Evolutionary conservation across 2,329 filamentous ascomycete genomes (phyloP), one percentile per base, ranked within the genome.

Genomic region (Fusarium penzigii): DNA sequence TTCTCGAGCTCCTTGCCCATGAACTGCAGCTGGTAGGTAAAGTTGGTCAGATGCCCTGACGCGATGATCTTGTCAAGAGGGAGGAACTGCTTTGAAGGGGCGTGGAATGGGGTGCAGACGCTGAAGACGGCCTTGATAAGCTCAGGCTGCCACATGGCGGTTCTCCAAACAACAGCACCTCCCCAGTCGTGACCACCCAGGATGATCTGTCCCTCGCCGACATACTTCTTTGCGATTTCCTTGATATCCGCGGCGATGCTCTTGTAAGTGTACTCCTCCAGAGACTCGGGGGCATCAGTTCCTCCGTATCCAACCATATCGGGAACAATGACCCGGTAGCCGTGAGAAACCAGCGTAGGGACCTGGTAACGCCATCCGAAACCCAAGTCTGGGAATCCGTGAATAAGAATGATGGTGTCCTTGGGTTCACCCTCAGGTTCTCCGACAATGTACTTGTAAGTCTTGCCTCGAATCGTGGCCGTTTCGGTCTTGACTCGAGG

Each of bases 121-220:
- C 83, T 83, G 75, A 96, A 93, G 55, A 96, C 77, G 63, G 86
- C 86, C 39, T 80, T 81, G 58, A 96, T 77, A 12, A 95, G 77
- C 39, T 85, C 74, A 0, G 90, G 90, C 64, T 92, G 78, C 80
- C 85, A 90, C 57, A 88, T 80, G 13, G 87, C 85, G 51, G 88
- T 74, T 49, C 91, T 84, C 79, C 90, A 95, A 48, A 88, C 86
- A 29, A 92, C 77, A 3, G 80, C 78, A 63, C 90, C 92, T 69
- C 93, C 93, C 90, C 93, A 97, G 73, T 97, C 93, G 74, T 97
- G 93, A 8, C 92, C 93, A 44, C 92, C 91, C 13, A 97, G 80
- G 51, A 97, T 86, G 65, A 96, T 87, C 50, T 74, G 74, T 9
- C 68, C 68, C 70, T 76, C 48, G 48, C 76, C 72, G 29, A 75